phyloP scores from a whole-genome alignment of 306 rosid species.

The Medicago ruthenica region DNA sequence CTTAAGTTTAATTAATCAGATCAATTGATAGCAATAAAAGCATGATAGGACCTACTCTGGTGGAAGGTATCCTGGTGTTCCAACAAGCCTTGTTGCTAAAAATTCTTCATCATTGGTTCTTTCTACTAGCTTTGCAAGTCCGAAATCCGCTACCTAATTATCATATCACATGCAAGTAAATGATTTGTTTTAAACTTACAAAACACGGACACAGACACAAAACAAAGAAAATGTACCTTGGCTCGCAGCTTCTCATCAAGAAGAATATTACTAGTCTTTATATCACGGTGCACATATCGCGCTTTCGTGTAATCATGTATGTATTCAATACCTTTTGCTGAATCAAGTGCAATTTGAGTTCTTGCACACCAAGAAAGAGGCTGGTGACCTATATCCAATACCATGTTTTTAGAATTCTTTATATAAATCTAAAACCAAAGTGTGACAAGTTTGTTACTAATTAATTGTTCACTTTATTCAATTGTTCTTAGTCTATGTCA shows the following conservation, averaged over 20 bases:
- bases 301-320: constrained; percentile 85
- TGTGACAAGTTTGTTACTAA: neutral
- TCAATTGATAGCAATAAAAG: constrained; percentile 4
- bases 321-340: constrained; percentile 89
- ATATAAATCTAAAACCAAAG: neutral
- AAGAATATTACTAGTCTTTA: constrained; percentile 82
- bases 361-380: constrained; percentile 87
- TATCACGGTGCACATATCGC: constrained; percentile 81
- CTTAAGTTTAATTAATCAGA: too few relatives aligned
- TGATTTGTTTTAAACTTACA: neutral
- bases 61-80: constrained; percentile 97
- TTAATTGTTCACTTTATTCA: constrained; percentile 14
- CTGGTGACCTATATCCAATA: constrained; percentile 63
- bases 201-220: neutral
- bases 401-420: constrained; percentile 23
- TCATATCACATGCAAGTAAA: constrained; percentile 10
- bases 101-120: constrained; percentile 73
- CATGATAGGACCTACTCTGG: constrained; percentile 67
- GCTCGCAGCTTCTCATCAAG: constrained; percentile 78
- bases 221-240: constrained; percentile 54
- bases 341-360: constrained; percentile 80
- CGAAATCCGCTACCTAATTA: constrained; percentile 82
- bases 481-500: constrained; percentile 12
- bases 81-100: constrained; percentile 78
- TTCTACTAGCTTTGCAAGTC: constrained; percentile 77